Conservation (phyloP, 2,329 filamentous ascomycete species). For the Westerdykella ornata region DNA sequence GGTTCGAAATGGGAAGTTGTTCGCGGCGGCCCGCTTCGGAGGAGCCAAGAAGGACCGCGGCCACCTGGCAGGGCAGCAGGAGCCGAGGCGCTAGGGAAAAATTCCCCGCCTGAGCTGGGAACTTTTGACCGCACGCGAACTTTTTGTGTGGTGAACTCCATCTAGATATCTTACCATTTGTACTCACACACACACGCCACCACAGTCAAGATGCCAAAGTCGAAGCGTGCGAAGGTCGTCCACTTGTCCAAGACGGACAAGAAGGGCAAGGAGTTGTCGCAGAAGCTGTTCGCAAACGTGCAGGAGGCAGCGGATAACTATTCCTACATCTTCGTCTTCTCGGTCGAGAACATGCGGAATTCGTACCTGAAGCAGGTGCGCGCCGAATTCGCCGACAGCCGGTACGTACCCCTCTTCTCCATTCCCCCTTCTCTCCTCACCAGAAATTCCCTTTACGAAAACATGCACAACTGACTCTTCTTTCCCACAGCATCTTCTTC, state of each 20-base stretch:
- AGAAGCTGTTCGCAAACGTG: constrained; percentile 81
- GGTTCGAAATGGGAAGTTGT: no score
- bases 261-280: constrained; percentile 85
- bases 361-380: constrained; percentile 89
- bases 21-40: not conserved
- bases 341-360: constrained; percentile 96
- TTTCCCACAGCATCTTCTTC: constrained; percentile 82
- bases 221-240: constrained; percentile 82
- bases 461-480: constrained; percentile 9
- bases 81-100: constrained; percentile 28
- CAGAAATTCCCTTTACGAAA: not conserved
- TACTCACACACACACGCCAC: not conserved
- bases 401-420: constrained; percentile 47
- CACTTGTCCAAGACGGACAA: constrained; percentile 88
- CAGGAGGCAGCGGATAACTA: constrained; percentile 79
- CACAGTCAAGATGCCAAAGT: constrained; percentile 73
- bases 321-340: constrained; percentile 88
- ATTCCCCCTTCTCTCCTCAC: no score
- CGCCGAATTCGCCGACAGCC: constrained; percentile 73
- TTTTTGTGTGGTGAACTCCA: constrained; percentile 17
- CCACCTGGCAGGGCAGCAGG: constrained; percentile 3
- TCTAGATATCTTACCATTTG: not conserved
- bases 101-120: constrained; percentile 25
- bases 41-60: not conserved
- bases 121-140: constrained; percentile 11